Conservation (phyloP, 768 basidiomycete species). For the Phylloporus arenicola region DNA sequence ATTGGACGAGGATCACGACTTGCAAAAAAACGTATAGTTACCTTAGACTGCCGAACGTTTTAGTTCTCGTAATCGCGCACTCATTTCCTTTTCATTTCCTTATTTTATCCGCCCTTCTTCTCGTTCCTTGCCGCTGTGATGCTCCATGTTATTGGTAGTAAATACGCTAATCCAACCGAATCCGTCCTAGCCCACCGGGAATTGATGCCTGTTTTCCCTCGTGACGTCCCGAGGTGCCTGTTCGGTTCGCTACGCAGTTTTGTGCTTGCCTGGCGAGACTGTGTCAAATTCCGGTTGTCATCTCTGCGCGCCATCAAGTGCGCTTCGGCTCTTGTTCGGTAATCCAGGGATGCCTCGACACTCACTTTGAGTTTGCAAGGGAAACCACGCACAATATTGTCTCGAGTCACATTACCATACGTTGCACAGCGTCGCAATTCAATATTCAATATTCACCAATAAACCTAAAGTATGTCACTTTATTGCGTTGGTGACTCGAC, state of each 20-base stretch:
- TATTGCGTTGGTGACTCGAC: not conserved
- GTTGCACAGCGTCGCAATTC: too few species aligned
- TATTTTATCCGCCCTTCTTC: not conserved
- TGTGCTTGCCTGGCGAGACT: too few species aligned
- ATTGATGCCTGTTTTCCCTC: not conserved
- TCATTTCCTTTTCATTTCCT: slow-evolving; percentile 1
- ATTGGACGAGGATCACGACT: slow-evolving; percentile 29
- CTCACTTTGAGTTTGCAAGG: not conserved
- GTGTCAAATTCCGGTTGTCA: too few species aligned
- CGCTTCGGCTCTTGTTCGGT: too few species aligned
- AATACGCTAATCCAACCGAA: slow-evolving; percentile 5
- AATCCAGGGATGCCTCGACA: too few species aligned
- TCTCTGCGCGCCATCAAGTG: not conserved
- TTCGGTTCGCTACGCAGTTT: not conserved
- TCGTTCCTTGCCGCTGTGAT: not conserved
- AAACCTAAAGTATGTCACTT: not conserved
- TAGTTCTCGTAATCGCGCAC: slow-evolving; percentile 20
- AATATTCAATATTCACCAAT: too few species aligned
- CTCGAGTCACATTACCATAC: not conserved
- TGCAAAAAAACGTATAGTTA: slow-evolving; percentile 3
- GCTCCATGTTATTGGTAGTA: slow-evolving; percentile 16
- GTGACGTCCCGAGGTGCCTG: not conserved
- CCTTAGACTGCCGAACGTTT: slow-evolving; percentile 11
- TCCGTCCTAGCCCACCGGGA: not conserved
- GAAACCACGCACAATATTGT: not conserved